These are phyloP conservation scores for Papiliotrema nemorosa DNA, from an alignment of 1,284 basidiomycete genomes.

Conservation along the genomic window DNA sequence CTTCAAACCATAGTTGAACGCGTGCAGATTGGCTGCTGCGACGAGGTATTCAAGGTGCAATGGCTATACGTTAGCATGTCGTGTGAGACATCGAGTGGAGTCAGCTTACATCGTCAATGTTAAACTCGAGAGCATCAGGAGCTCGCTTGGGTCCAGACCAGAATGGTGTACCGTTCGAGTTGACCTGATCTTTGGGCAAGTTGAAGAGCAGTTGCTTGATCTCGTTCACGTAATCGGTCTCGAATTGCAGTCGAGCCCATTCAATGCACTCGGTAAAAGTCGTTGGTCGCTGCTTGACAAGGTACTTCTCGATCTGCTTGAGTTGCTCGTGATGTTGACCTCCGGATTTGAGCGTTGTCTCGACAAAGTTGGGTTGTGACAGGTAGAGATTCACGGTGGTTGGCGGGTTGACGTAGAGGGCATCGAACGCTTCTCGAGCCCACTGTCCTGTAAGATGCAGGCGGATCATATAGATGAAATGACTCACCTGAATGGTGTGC, in stretches of 20 bases:
- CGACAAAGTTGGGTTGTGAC: conserved; percentile 92
- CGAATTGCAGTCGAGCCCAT: conserved; percentile 95
- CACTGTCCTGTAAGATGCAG: conserved; percentile 59
- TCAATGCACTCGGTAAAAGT: conserved; percentile 96
- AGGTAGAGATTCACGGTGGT: conserved; percentile 96
- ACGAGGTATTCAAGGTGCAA: conserved; percentile 87
- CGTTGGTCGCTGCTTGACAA: conserved; percentile 88
- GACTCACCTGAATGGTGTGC: conserved; percentile 88
- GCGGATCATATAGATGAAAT: not conserved
- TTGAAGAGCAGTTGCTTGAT: conserved; percentile 93
- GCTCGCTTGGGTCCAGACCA: conserved; percentile 98
- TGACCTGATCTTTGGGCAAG: conserved; percentile 87
- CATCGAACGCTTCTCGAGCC: conserved; percentile 91
- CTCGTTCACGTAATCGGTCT: conserved; percentile 89
- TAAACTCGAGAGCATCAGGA: conserved; percentile 85
- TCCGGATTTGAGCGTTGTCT: conserved; percentile 83
- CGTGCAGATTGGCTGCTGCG: conserved; percentile 92
- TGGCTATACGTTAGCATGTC: conserved; percentile 49
- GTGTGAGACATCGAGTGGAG: not conserved
- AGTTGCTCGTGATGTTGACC: conserved; percentile 88
- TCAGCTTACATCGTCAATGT: conserved; percentile 74
- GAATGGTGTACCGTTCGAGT: conserved; percentile 88
- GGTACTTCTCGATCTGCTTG: conserved; percentile 82
- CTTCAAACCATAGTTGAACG: conserved; percentile 95
- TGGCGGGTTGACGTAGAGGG: conserved; percentile 87